phyloP scores from a whole-genome alignment of 805 yeast species.

The Saccharomycopsis lassenensis region DNA sequence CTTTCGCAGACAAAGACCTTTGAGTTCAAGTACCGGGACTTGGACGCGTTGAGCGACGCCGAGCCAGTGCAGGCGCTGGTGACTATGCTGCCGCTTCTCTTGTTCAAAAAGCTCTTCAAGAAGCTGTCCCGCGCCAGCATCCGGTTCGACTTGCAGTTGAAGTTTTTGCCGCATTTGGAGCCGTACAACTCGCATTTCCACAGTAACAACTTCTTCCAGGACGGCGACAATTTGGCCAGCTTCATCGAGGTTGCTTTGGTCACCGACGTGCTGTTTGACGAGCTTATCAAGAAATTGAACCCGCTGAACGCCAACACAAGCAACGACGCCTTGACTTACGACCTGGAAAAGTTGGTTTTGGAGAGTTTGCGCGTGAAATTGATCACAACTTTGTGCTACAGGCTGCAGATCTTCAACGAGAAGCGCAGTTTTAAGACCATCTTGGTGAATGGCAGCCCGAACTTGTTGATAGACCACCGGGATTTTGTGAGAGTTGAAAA shows the following conservation, averaged over 20 bases:
- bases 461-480: conserved; percentile 8
- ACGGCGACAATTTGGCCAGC: conserved; percentile 11
- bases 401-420: conserved; percentile 14
- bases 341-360: conserved; percentile 12
- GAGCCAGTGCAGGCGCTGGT: not conserved
- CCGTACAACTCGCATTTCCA: conserved; percentile 15
- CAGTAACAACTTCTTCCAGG: conserved; percentile 8
- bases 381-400: conserved; percentile 7
- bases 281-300: conserved; percentile 8
- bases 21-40: conserved; percentile 11
- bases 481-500: conserved; percentile 8
- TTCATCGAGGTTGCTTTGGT: conserved; percentile 8
- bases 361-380: conserved; percentile 9
- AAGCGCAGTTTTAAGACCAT: conserved; percentile 6
- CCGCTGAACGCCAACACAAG: conserved; percentile 6
- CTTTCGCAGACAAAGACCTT: conserved; percentile 1
- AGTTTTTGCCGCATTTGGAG: conserved; percentile 11
- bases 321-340: conserved; percentile 3
- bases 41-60: not conserved
- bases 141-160: conserved; percentile 10
- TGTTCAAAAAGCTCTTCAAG: conserved; percentile 7
- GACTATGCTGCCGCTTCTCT: not conserved
- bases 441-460: conserved; percentile 8
- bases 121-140: conserved; percentile 4
- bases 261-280: conserved; percentile 9